Percentiles rank a stretch among this genome's conserved stretches.
Conservation (phyloP, 1,284 basidiomycete genomes). For the Sporisorium iseilematis-ciliati region DNA sequence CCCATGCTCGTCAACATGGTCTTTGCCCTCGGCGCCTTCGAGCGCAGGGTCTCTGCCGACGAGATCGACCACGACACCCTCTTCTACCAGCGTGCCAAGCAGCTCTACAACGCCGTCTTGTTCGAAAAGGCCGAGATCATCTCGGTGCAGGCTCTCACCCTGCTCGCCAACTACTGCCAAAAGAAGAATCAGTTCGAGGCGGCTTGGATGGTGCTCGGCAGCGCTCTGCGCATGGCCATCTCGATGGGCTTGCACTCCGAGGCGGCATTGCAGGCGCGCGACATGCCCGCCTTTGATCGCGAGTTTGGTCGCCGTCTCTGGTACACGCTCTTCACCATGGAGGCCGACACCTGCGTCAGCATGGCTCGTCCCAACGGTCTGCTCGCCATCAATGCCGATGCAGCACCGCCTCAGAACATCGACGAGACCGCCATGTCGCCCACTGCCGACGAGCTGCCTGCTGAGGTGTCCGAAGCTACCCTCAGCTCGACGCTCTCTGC, state of each 20-base stretch:
- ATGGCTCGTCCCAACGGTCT: conserved; percentile 52
- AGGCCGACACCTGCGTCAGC: conserved; percentile 52
- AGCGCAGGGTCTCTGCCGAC: conserved; percentile 35
- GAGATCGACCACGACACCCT: conserved; percentile 35
- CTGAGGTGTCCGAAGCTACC: conserved; percentile 38
- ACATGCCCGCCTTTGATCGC: conserved; percentile 43
- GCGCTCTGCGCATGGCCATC: conserved; percentile 54
- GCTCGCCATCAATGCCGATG: conserved; percentile 46
- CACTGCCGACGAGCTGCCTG: conserved; percentile 35
- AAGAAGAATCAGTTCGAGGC: conserved; percentile 49
- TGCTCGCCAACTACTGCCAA: conserved; percentile 55
- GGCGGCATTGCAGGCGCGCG: conserved; percentile 37
- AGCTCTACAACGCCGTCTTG: conserved; percentile 44
- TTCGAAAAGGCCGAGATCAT: conserved; percentile 53
- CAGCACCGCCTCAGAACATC: conserved; percentile 45
- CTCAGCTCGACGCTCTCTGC: conserved; percentile 45
- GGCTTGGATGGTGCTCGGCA: conserved; percentile 55
- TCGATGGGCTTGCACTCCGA: conserved; percentile 50
- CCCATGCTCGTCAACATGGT: conserved; percentile 57
- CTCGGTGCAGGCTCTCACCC: conserved; percentile 45
- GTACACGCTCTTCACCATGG: conserved; percentile 54
- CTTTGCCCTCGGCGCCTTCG: conserved; percentile 50
- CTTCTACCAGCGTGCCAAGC: conserved; percentile 46
- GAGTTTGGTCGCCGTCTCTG: conserved; percentile 50
- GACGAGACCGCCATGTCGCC: conserved; percentile 50